Base-by-base conservation (phyloP, 2,329 filamentous ascomycete genomes). In the Parafenestella ontariensis region DNA sequence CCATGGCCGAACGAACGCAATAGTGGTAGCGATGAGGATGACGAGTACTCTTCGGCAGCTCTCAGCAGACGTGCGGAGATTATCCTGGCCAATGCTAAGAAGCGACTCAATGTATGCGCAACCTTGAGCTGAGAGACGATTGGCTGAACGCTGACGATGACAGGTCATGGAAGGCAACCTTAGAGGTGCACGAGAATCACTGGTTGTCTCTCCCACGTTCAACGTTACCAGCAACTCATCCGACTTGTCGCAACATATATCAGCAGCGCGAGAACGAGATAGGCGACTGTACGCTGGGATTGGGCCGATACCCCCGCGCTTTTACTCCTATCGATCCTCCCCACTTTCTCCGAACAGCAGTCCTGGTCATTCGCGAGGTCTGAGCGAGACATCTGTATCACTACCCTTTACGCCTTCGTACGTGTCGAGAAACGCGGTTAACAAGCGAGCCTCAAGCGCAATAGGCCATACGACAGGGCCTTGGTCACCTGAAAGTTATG, bases 101-200 rank as follows among this genome's bases (percentile, higher is more conserved):
- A 87, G 73, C 85, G 92, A 65, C 81, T 98, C 57, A 95, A 91
- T 71, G 92, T 96, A 82, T 74, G 90, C 53, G 45, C 39, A 10
- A 43, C 45, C 46, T 28, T 15, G 31, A 46, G 28, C 23, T 20
- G 33, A 43, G 45, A 20, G 43, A 17, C 33, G 17, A 46, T 52
- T 41, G 45, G 34, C 55, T 49, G 31, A 46, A 52, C 23, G 52
- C 72, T 75, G 58, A 75, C 65, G 26, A 44, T 54, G 41, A 49
- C 73, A 96, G 92, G 90, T 91, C 28, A 96, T 97, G 92, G 94
- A 97, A 77, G 92, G 89, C 33, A 97, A 97, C 65, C 81, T 97
- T 18, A 88, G 84, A 52, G 88, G 91, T 56, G 93, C 92, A 26
- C 86, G 91, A 65, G 87, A 85, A 59, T 88, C 89, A 9, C 80